Base-by-base conservation (phyloP, 495 filamentous ascomycete genomes). In the Aspergillus olivimuriae region DNA sequence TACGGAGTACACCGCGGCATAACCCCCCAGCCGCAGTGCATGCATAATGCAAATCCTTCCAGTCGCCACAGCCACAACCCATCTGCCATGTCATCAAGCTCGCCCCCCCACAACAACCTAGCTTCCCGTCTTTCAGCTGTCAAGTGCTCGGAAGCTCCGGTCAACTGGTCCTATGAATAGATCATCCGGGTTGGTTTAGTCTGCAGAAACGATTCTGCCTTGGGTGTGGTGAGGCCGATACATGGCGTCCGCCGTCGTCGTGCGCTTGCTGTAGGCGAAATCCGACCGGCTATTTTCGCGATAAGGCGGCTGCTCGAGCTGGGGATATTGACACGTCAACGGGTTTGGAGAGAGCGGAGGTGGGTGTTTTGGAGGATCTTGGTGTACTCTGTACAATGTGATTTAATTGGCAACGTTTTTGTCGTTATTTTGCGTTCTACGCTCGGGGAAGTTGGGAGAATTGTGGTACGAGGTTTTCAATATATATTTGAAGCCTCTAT, bases 61-160 rank as follows among this genome's bases (percentile, higher is more conserved):
- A 43, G 18, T 47, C 33, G 43, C 48, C 48, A 51, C 48, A 43
- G 26, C 48, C 48, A 51, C 39, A 51, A 11, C 16, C 18, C 10
- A 7, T 11, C 26, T 43, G 48, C 48, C 48, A 51, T 46, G 44
- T 51, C 38, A 40, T 32, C 32, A 39, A 47, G 39, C n/a, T n/a
- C n/a, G n/a, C n/a, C n/a, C n/a, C n/a, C n/a, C n/a, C n/a, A n/a
- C n/a, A n/a, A n/a, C n/a, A n/a, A n/a, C n/a, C n/a, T n/a, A n/a
- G n/a, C 38, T 46, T 37, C 9, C 35, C 41, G 35, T 40, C 32
- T 20, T 44, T 45, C 48, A 51, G 48, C 48, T 46, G 30, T 50
- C 36, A 48, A 45, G 12, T 9, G 26, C 33, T 46, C 43, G 43
- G 43, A 38, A 36, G 39, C 43, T 43, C 48, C 39, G 43, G 43